Conservation (phyloP, 208 protist genomes). For the Wallacemonas sp. region DNA sequence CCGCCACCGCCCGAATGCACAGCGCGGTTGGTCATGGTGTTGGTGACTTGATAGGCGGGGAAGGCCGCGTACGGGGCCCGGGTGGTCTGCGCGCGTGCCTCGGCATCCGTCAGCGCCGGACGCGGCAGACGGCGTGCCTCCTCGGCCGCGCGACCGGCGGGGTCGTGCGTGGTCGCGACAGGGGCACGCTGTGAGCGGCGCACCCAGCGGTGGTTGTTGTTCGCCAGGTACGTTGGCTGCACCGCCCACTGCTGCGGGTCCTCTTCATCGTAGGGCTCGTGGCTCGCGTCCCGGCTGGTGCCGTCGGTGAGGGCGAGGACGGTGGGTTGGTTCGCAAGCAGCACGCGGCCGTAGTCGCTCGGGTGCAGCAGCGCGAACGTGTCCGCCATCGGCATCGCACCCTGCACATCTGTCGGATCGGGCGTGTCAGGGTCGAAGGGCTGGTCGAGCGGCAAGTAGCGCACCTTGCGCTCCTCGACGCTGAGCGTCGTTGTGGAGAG, state of each 20-base stretch:
- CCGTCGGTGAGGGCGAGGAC: slow-evolving; percentile 1
- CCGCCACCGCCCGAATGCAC: background rate
- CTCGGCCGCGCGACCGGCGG: slow-evolving; percentile 20
- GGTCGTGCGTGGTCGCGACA: slow-evolving; percentile 44
- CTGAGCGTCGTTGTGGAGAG: slow-evolving; percentile 67
- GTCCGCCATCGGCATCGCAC: slow-evolving; percentile 30
- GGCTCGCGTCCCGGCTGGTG: background rate
- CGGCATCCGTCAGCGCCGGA: slow-evolving; percentile 1
- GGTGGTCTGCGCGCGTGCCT: background rate
- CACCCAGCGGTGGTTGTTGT: slow-evolving; percentile 49
- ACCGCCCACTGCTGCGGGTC: background rate
- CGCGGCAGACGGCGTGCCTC: slow-evolving; percentile 20
- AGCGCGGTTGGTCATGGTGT: slow-evolving; percentile 8
- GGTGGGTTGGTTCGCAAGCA: slow-evolving; percentile 18
- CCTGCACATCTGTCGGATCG: slow-evolving; percentile 33
- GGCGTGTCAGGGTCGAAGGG: slow-evolving; percentile 37
- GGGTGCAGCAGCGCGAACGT: slow-evolving; percentile 48
- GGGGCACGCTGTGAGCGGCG: slow-evolving; percentile 38
- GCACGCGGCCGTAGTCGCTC: slow-evolving; percentile 30
- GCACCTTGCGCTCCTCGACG: slow-evolving; percentile 52
- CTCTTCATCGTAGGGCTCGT: slow-evolving; percentile 1
- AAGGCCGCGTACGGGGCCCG: slow-evolving; percentile 16
- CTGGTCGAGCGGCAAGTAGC: slow-evolving; percentile 44
- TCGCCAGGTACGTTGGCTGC: slow-evolving; percentile 34
- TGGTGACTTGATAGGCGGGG: slow-evolving; percentile 21